phyloP scores from a whole-genome alignment of 73 alveolate genomes.

The Tetrahymena thermophila region DNA sequence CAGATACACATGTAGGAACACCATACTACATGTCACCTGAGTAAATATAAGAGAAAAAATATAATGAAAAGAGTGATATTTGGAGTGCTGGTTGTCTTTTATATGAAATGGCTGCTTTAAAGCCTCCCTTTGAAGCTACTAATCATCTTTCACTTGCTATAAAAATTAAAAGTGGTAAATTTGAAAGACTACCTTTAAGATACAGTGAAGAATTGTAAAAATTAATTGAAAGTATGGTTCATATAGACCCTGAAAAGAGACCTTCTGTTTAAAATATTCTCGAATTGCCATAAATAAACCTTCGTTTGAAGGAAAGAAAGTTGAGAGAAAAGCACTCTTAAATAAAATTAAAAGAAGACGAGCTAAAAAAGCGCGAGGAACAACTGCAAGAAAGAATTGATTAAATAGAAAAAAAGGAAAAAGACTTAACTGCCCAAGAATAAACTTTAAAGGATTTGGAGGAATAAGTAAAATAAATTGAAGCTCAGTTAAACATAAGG shows the following conservation, averaged over 20 bases:
- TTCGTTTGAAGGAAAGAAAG: slow-evolving; percentile 79
- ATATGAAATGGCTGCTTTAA: slow-evolving; percentile 80
- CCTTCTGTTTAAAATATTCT: slow-evolving; percentile 73
- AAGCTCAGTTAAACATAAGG: not conserved
- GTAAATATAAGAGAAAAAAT: slow-evolving; percentile 74
- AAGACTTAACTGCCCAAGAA: not conserved
- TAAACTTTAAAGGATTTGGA: not conserved
- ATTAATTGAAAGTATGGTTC: slow-evolving; percentile 68
- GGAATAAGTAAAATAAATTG: not conserved
- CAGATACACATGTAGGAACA: slow-evolving; percentile 95
- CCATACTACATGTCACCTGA: slow-evolving; percentile 95
- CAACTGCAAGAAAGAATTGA: not conserved
- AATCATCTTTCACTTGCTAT: slow-evolving; percentile 78
- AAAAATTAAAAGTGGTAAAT: slow-evolving; percentile 83
- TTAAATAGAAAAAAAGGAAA: not conserved
- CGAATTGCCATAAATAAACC: slow-evolving; percentile 65
- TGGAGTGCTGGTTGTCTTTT: slow-evolving; percentile 91
- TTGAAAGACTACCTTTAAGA: slow-evolving; percentile 72
- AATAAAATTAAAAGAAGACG: slow-evolving; percentile 70
- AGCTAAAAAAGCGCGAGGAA: slow-evolving; percentile 43
- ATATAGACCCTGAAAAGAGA: slow-evolving; percentile 47
- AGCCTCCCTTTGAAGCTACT: slow-evolving; percentile 92
- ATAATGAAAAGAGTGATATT: slow-evolving; percentile 91
- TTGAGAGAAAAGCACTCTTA: slow-evolving; percentile 68
- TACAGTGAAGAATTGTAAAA: slow-evolving; percentile 70